Evolutionary conservation across 2,329 filamentous ascomycete genomes (phyloP), one percentile per base, ranked within the genome.

Genomic region (Elsinoe perseae): DNA sequence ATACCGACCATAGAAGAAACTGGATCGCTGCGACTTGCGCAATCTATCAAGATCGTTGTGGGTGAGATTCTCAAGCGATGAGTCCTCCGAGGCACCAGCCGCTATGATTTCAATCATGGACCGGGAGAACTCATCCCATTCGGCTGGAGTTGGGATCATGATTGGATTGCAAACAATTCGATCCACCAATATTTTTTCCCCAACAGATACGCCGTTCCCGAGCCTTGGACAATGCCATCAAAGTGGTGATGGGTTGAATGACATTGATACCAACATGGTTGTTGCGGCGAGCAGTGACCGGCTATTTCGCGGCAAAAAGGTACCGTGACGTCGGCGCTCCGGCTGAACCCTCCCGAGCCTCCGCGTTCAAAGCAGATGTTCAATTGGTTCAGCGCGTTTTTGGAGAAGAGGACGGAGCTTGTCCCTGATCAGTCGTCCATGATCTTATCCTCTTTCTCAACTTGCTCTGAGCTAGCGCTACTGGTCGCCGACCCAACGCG

Each of bases 21-120:
- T 18, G 8, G 53, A 36, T 18, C 53, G 46, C 27, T 46, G 53
- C 16, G 18, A 14, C 16, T 42, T 20, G 27, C 28, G 36, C 10
- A 56, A 14, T 12, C 23, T n/a, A 6, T 46, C 40, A 32, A 54
- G 6, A 23, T 43, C 52, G 6, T 27, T 23, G 16, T 42, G 10
- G 1, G 10, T 34, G 23, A 44, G 14, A 14, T 20, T 23, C n/a
- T 28, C 38, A 6, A 36, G 8, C 14, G 23, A 8, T n/a, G 27
- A 12, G 16, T 38, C 16, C 27, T 23, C 21, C 18, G 14, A 9
- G 4, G 20, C 28, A 20, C 28, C 40, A 27, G 53, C 40, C n/a
- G 25, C 23, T 23, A 56, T n/a, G 23, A 56, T 56, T 18, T 56
- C 36, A 44, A 56, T 5, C 23, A n/a, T 56, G 14, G 53, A 48